Evolutionary conservation across 176 grass and related monocot genomes (phyloP), one percentile per base, ranked within the genome.

Genomic region (Carex scoparia): DNA sequence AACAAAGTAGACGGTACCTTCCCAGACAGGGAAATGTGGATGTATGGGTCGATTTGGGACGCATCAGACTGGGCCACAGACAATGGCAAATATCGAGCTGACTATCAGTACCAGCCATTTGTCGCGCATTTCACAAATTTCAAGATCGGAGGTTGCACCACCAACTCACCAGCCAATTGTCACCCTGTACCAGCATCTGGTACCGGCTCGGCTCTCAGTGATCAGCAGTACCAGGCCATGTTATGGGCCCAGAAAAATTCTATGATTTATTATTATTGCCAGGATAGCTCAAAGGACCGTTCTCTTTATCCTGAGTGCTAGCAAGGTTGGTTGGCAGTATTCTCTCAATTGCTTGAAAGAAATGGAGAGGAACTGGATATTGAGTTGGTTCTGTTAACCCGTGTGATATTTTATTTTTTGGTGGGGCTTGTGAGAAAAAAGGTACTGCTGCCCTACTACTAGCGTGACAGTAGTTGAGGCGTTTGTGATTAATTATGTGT

Each of bases 11-110:
- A 89, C 7, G 89, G 78, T 1, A 19, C 84, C 0, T 95, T 83
- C 85, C 91, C 94, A 0, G 74, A 79, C 62, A 56, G 94, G 0
- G 58, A 87, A 73, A 95, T 95, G 94, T 95, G 94, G 94, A 86
- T 82, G 0, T 95, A 93, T 65, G 94, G 94, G 19, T 93, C 94
- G 76, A 91, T 95, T 65, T 95, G 94, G 94, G 94, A 95, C 62
- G 94, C 94, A 79, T 93, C 94, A 27, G 88, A 90, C 75, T 95
- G 94, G 94, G 94, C 94, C 84, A 95, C 94, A 10, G 94, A 95
- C 53, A 69, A 85, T 15, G 94, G 94, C 1, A 86, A 88, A 7
- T 95, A 91, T 86, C 84, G 23, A 38, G 87, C 94, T 5, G 94
- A 95, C 70, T 95, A 95, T 86, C 16, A 55, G 0, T 95, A 93